Evolutionary conservation across 1,284 basidiomycete genomes (phyloP).

Genomic region (Rhodofomes roseus): DNA sequence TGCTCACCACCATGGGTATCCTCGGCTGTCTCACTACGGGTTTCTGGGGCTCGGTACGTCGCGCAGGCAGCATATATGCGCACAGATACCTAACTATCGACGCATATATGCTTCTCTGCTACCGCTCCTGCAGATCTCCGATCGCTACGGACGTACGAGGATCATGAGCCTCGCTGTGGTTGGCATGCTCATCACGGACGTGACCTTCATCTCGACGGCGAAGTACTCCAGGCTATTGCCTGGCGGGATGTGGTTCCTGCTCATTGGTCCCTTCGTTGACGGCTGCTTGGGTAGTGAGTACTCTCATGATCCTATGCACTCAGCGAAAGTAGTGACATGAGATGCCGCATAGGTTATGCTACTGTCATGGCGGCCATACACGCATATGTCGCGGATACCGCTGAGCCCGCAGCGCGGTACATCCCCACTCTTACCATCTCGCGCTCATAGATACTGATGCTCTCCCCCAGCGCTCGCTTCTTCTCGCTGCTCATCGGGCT

Average conservation of each 20-base stretch:
- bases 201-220: conserved; percentile 65
- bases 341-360: conserved; percentile 43
- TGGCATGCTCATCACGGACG: conserved; percentile 65
- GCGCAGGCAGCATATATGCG: not conserved
- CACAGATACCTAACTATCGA: not conserved
- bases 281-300: conserved; percentile 73
- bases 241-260: conserved; percentile 81
- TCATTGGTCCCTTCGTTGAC: conserved; percentile 71
- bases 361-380: conserved; percentile 50
- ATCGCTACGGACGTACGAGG: conserved; percentile 70
- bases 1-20: conserved; percentile 69
- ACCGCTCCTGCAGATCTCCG: conserved; percentile 54
- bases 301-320: not conserved
- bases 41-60: conserved; percentile 76
- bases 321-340: not conserved
- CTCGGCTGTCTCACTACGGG: conserved; percentile 73
- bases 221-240: conserved; percentile 58
- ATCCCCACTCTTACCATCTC: not conserved
- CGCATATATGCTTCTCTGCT: conserved; percentile 1
- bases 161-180: conserved; percentile 62
- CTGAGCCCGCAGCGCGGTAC: conserved; percentile 45
- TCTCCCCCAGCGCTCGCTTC: conserved; percentile 42
- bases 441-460: not conserved
- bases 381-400: conserved; percentile 63
- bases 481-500: conserved; percentile 65